Evolutionary conservation across 345 rosid species (phyloP).

Genomic region (Corchorus capsularis): DNA sequence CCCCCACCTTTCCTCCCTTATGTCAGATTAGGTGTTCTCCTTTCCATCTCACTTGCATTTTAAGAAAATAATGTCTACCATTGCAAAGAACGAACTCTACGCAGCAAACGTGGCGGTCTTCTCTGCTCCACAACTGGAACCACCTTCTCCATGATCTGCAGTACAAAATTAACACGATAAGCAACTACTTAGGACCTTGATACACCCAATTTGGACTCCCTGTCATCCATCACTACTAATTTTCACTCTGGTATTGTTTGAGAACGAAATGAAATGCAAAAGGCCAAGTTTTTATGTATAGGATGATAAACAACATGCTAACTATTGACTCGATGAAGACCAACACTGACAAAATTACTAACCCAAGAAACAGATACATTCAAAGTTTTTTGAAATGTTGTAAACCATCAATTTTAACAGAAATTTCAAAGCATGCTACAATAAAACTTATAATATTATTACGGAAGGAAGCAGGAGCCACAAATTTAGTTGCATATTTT

Average conservation of each 20-base stretch:
- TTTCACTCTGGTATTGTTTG: background rate
- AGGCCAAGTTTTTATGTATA: background rate
- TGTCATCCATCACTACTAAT: background rate
- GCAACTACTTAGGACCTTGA: background rate
- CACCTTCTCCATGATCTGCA: slow-evolving; percentile 79
- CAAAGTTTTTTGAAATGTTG: background rate
- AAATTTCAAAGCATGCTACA: background rate
- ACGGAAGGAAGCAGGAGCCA: background rate
- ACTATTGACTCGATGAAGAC: background rate
- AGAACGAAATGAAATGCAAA: background rate
- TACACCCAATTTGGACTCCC: background rate
- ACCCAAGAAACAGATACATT: background rate
- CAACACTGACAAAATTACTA: background rate
- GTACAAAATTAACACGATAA: slow-evolving; percentile 6
- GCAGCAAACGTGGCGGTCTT: slow-evolving; percentile 45
- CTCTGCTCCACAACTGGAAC: slow-evolving; percentile 69
- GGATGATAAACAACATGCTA: background rate
- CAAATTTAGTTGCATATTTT: background rate
- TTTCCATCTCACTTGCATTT: no score
- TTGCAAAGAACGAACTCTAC: slow-evolving; percentile 63
- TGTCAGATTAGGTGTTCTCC: slow-evolving; percentile 12
- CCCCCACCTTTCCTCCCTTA: slow-evolving; percentile 12
- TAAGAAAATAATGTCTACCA: slow-evolving; percentile 45
- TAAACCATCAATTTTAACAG: background rate
- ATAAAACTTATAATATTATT: background rate